Percentiles rank a stretch among this genome's conserved stretches.
These are phyloP conservation scores for Garcia nutans DNA, from an alignment of 345 rosid species.

Conservation along the genomic window DNA sequence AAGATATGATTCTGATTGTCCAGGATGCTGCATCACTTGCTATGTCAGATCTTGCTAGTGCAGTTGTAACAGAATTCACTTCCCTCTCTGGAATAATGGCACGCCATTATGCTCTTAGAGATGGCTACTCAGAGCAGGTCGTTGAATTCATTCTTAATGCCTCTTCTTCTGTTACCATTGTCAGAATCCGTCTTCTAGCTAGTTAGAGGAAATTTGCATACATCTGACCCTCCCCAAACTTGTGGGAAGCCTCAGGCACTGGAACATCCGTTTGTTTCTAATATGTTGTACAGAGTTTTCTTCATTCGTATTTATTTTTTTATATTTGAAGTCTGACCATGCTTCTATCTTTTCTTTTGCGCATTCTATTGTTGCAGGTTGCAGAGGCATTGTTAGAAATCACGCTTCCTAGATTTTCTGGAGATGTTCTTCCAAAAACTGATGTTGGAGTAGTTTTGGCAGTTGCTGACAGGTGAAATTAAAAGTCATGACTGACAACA, in stretches of 20 bases:
- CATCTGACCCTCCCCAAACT: background rate
- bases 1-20: slow-evolving; percentile 51
- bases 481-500: slow-evolving; percentile 6
- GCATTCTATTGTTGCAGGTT: slow-evolving; percentile 44
- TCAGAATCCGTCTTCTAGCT: background rate
- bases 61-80: slow-evolving; percentile 92
- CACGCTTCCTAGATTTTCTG: slow-evolving; percentile 83
- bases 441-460: slow-evolving; percentile 87
- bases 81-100: slow-evolving; percentile 94
- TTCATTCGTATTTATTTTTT: slow-evolving; percentile 4
- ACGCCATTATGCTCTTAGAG: slow-evolving; percentile 91
- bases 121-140: slow-evolving; percentile 88
- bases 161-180: background rate
- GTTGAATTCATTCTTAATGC: slow-evolving; percentile 18
- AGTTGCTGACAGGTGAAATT: slow-evolving; percentile 77
- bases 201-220: background rate
- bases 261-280: background rate
- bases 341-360: slow-evolving; percentile 7
- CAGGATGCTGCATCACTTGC: slow-evolving; percentile 90
- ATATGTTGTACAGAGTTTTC: background rate
- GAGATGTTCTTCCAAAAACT: slow-evolving; percentile 80
- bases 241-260: background rate
- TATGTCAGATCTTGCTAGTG: slow-evolving; percentile 91
- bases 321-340: slow-evolving; percentile 11
- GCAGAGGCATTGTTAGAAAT: slow-evolving; percentile 92